Evolutionary conservation across 805 yeast genomes (phyloP), one percentile per base, ranked within the genome.

Genomic region (Ogataea trehalophila): DNA sequence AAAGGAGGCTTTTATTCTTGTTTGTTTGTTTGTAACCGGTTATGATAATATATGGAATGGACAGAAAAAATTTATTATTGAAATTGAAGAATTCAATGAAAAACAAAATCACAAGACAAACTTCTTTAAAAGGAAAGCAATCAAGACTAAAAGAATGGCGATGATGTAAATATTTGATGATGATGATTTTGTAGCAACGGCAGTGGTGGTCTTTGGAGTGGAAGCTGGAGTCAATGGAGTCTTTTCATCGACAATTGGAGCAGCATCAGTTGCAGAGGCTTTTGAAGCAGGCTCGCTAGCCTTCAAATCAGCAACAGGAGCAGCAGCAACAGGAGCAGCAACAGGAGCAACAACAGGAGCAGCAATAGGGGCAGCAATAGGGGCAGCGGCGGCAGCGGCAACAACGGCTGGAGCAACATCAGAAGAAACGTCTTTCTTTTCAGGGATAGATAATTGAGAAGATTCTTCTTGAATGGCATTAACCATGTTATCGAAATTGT

Each of bases 401-500:
- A 35, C 44, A 17, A 46, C 49, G 31, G 50, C 44, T n/a, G 53
- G 52, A 16, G 51, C 55, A 23, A 39, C 41, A 33, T 26, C 31
- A 9, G 31, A 26, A 26, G 56, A 43, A 22, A 38, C 43, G 8
- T 57, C 39, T 33, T 53, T 49, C 13, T n/a, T 16, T 23, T 57
- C 61, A 38, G 54, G 37, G 16, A 41, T 55, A 18, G 56, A 49
- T 23, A 42, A 42, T 49, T 48, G 57, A 23, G 63, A 47, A 46
- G 62, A 49, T 51, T 63, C 61, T 53, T 64, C 68, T 47, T 52
- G 59, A 52, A 65, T 65, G n/a, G 69, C 49, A 42, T 59, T 59
- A 49, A 62, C 63, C 33, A 55, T 50, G 20, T 56, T 53, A 46
- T 60, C 64, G 48, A 51, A 63, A 47, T 58, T 59, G 52, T 59